Evolutionary conservation across 805 yeast genomes (phyloP), one percentile per base, ranked within the genome.

Genomic region (Pichia paraexigua): DNA sequence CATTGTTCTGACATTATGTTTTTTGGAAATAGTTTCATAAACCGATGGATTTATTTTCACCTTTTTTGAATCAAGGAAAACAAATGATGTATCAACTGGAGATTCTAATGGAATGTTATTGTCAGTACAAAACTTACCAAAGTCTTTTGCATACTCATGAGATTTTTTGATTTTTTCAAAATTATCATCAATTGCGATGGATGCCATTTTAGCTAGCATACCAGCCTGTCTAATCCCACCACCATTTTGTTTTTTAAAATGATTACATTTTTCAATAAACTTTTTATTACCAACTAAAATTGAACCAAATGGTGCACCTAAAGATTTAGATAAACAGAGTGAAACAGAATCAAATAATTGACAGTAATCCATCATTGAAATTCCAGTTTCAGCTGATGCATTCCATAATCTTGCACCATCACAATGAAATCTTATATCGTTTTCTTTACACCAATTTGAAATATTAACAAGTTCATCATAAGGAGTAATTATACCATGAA

Each of bases 321-420:
- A 73, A 9, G 94, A 83, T 67, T 91, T 91, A 46, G 96, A 88
- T 48, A 91, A 69, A 67, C 97, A 91, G 46, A 91, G 75, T n/a
- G 96, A 87, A 45, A 91, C 86, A 17, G 94, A 82, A 68, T 90
- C 97, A 63, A 90, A 91, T 55, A 82, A 71, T 56, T 75, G 72
- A 59, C 95, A 86, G 66, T 83, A 89, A 60, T 87, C 87, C 18
- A 65, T 68, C 55, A 91, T 67, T 17, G 88, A 69, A 35, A 86
- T 72, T 28, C 85, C 88, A 11, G 89, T 80, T 25, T 78, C 92
- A 13, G 77, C 85, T 30, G 82, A 72, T 15, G 97, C 97, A 65
- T 87, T 87, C 91, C 95, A 90, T 48, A 91, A 69, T 60, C 98
- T 78, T 17, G 97, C 98, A 56, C 97, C 98, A 65, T 91, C 98